Conservation (phyloP, 345 rosid species). For the Heritiera fomes region DNA sequence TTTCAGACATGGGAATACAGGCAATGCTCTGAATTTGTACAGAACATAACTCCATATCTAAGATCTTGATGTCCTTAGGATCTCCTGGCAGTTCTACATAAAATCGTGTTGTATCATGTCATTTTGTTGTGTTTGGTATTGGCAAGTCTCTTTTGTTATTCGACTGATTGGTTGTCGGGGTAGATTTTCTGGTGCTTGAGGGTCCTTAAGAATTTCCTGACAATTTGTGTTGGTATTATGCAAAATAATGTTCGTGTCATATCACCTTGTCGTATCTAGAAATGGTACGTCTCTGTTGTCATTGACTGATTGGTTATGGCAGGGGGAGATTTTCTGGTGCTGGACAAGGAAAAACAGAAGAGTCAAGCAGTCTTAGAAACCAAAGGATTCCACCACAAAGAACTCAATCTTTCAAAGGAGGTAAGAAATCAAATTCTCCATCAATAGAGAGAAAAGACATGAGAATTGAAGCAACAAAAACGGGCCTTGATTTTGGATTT, state of each 20-base stretch:
- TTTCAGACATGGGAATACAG: no score
- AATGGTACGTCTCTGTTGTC: no score
- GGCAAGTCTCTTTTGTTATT: no score
- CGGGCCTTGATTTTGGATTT: slow-evolving; percentile 17
- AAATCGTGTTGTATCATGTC: no score
- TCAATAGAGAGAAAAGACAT: neutral
- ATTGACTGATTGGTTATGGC: slow-evolving; percentile 17
- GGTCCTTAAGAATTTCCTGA: no score
- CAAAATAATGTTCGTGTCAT: no score
- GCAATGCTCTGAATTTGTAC: neutral
- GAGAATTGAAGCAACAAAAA: neutral
- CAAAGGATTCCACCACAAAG: slow-evolving; percentile 33
- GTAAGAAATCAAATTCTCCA: slow-evolving; percentile 16
- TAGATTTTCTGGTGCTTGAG: no score
- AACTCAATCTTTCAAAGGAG: slow-evolving; percentile 43
- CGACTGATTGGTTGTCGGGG: no score
- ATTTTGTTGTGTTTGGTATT: no score
- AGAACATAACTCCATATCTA: neutral
- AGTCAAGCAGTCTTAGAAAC: slow-evolving; percentile 26
- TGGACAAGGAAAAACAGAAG: slow-evolving; percentile 27
- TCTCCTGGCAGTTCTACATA: no score
- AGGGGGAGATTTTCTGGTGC: slow-evolving; percentile 38
- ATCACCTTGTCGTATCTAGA: no score
- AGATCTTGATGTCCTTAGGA: neutral
- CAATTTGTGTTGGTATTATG: no score